phyloP scores from a whole-genome alignment of 306 rosid genomes.

The Casuarina glauca region DNA sequence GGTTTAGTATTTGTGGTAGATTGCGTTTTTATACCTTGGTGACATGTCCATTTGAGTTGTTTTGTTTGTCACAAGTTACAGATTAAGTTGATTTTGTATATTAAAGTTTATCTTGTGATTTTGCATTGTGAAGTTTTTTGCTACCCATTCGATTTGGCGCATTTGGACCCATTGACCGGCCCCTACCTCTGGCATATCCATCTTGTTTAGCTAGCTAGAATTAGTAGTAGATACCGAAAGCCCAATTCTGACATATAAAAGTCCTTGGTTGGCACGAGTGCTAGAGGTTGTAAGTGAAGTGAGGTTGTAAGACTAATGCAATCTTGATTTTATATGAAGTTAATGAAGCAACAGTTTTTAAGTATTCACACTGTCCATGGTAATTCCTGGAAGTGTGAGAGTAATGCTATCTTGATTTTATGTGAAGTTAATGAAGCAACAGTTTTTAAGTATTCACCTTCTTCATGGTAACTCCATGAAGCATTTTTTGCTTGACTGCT shows the following conservation, averaged over 20 bases:
- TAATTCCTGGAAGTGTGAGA: not conserved
- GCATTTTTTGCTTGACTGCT: not conserved
- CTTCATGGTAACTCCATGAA: not conserved
- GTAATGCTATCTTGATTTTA: not conserved
- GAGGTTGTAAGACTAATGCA: not conserved
- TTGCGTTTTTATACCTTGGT: not conserved
- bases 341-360: not conserved
- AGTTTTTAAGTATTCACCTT: not conserved
- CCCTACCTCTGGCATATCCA: not conserved
- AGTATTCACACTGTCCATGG: not conserved
- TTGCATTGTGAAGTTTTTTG: not conserved
- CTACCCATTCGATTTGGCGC: not conserved
- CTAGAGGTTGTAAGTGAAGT: not conserved
- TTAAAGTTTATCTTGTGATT: not conserved
- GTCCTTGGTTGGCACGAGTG: not conserved
- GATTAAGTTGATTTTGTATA: not conserved
- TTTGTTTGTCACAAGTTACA: not conserved
- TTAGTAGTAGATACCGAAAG: not conserved
- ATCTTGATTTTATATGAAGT: not conserved
- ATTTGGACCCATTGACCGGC: not conserved
- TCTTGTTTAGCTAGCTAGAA: not conserved
- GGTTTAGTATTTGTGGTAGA: not conserved
- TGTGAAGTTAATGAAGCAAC: not conserved
- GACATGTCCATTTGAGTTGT: not conserved
- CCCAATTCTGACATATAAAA: too few relatives aligned